Evolutionary conservation across 1,284 basidiomycete genomes (phyloP).

Genomic region (Mrakiaceae sp.): DNA sequence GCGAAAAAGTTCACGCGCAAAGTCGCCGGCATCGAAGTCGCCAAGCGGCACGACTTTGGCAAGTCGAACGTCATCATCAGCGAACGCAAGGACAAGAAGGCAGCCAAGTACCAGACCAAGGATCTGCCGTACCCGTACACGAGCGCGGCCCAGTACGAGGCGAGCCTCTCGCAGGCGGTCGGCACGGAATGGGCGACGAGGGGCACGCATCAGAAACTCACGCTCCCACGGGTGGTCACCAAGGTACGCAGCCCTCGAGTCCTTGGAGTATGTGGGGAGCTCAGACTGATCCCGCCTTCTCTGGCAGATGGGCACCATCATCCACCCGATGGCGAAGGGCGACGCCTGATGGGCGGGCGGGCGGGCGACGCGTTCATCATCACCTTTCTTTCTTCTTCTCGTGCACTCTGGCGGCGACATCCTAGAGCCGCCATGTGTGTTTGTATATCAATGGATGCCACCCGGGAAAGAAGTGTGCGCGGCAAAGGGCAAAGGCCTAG

Average conservation of each 20-base stretch:
- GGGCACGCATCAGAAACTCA: conserved; percentile 71
- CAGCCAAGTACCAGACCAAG: conserved; percentile 70
- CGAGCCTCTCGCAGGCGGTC: conserved; percentile 63
- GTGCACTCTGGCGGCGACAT: not conserved
- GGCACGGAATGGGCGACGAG: conserved; percentile 91
- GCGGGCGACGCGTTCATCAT: not conserved
- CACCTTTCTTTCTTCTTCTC: not conserved
- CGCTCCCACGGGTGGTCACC: conserved; percentile 70
- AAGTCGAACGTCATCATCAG: conserved; percentile 87
- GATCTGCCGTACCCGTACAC: conserved; percentile 92
- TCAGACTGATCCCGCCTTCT: conserved; percentile 1
- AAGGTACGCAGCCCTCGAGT: conserved; percentile 47
- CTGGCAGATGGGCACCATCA: conserved; percentile 57
- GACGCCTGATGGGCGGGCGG: not conserved
- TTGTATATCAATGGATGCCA: too few relatives aligned
- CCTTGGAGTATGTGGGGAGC: not conserved
- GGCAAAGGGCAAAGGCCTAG: too few relatives aligned
- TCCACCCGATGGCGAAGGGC: conserved; percentile 57
- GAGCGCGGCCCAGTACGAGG: conserved; percentile 76
- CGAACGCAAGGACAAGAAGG: conserved; percentile 88
- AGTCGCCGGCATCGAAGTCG: conserved; percentile 64
- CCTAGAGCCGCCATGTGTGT: not conserved
- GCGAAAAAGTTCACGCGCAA: conserved; percentile 57
- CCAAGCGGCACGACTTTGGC: conserved; percentile 66
- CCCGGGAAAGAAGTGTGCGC: too few relatives aligned